Evolutionary conservation across 345 rosid genomes (phyloP).

Genomic region (Nasturtium officinale): DNA sequence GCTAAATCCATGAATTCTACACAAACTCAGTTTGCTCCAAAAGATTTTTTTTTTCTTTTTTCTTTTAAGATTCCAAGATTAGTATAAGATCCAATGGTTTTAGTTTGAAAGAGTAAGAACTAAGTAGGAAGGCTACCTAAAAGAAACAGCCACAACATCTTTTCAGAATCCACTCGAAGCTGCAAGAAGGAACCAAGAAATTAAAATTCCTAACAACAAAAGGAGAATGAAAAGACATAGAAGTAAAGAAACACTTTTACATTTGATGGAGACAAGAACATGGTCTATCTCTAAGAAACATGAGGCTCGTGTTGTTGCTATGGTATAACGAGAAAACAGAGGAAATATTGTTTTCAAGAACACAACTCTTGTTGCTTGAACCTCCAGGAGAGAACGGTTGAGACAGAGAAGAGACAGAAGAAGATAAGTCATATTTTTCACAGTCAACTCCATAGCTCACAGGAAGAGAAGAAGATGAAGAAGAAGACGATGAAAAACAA

Average conservation of each 20-base stretch:
- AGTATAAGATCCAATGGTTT: not conserved
- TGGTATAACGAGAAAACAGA: slow-evolving; percentile 33
- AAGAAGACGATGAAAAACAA: slow-evolving; percentile 28
- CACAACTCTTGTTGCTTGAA: slow-evolving; percentile 29
- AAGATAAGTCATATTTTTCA: slow-evolving; percentile 37
- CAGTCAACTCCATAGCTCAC: slow-evolving; percentile 40
- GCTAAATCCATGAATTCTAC: not conserved
- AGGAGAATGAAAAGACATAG: not conserved
- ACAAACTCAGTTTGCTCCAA: too few species aligned
- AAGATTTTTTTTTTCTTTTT: too few species aligned
- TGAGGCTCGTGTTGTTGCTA: not conserved
- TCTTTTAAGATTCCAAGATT: not conserved
- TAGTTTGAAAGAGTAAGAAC: not conserved
- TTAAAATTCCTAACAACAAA: not conserved
- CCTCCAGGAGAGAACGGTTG: slow-evolving; percentile 32
- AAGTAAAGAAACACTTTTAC: slow-evolving; percentile 15
- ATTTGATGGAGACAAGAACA: slow-evolving; percentile 36
- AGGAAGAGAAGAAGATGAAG: slow-evolving; percentile 39
- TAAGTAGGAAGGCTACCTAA: slow-evolving; percentile 8
- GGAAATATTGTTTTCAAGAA: slow-evolving; percentile 20
- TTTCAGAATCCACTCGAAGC: slow-evolving; percentile 35
- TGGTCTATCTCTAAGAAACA: slow-evolving; percentile 28
- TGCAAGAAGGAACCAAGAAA: slow-evolving; percentile 26
- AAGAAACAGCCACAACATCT: slow-evolving; percentile 37
- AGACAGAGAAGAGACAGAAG: slow-evolving; percentile 34